phyloP scores from a whole-genome alignment of 148 eudicot species.

The Vaccinium darrowii region DNA sequence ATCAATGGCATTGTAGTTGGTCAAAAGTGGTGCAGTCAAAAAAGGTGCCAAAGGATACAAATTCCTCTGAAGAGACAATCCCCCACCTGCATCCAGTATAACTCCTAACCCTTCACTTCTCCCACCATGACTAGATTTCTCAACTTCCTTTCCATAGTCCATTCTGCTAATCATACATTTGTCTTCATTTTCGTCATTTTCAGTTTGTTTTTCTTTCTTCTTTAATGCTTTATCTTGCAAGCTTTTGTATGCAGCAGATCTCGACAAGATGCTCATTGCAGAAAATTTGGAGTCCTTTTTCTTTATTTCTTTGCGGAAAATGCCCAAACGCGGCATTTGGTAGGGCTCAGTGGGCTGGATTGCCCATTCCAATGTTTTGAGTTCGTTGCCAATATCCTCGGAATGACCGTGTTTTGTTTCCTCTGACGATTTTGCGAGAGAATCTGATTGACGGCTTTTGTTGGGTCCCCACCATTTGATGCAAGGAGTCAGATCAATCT shows the following conservation, averaged over 20 bases:
- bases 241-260: slow-evolving; percentile 80
- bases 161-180: slow-evolving; percentile 57
- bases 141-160: slow-evolving; percentile 62
- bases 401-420: slow-evolving; percentile 49
- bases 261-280: slow-evolving; percentile 79
- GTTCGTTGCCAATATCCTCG: slow-evolving; percentile 75
- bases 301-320: slow-evolving; percentile 52
- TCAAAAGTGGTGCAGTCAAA: slow-evolving; percentile 76
- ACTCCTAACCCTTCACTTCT: slow-evolving; percentile 55
- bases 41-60: slow-evolving; percentile 61
- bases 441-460: slow-evolving; percentile 57
- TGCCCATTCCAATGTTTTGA: slow-evolving; percentile 63
- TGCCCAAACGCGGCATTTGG: slow-evolving; percentile 86
- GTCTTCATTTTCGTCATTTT: slow-evolving; percentile 78
- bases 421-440: slow-evolving; percentile 47
- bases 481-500: slow-evolving; percentile 81
- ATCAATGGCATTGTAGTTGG: slow-evolving; percentile 67
- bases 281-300: slow-evolving; percentile 49
- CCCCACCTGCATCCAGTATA: slow-evolving; percentile 42
- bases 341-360: slow-evolving; percentile 72
- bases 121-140: slow-evolving; percentile 49
- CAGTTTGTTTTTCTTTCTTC: slow-evolving; percentile 48
- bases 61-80: slow-evolving; percentile 56
- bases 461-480: slow-evolving; percentile 92
- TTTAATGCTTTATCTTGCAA: slow-evolving; percentile 75